Conservation (phyloP, 75 land plant species). For the Pinus taeda region DNA sequence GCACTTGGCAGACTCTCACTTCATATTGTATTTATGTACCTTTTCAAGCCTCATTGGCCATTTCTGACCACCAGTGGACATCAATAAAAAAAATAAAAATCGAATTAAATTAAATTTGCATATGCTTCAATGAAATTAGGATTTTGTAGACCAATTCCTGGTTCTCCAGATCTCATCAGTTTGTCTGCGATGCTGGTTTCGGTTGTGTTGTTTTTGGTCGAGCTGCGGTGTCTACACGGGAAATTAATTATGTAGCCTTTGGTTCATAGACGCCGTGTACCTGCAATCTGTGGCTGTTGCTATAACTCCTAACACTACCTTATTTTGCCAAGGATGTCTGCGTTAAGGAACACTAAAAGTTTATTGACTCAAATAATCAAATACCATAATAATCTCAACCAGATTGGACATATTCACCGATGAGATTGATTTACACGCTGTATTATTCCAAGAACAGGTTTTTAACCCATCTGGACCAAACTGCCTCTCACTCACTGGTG, state of each 20-base stretch:
- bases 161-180: not conserved
- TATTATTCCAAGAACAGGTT: not conserved
- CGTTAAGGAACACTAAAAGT: not conserved
- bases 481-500: not conserved
- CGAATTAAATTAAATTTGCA: not conserved
- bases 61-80: not conserved
- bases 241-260: not conserved
- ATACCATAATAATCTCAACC: not conserved
- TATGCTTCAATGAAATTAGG: not conserved
- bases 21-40: not conserved
- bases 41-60: not conserved
- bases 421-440: not conserved
- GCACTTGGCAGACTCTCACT: not conserved
- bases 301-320: not conserved
- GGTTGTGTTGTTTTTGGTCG: not conserved
- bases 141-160: not conserved
- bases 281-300: not conserved
- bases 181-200: not conserved
- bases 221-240: not conserved
- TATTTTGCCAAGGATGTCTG: not conserved
- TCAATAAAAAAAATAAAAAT: not conserved
- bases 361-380: not conserved
- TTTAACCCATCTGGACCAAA: not conserved
- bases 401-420: not conserved
- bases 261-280: not conserved